Evolutionary conservation across 176 grass and related monocot genomes (phyloP).

Genomic region (Musa schizocarpa): DNA sequence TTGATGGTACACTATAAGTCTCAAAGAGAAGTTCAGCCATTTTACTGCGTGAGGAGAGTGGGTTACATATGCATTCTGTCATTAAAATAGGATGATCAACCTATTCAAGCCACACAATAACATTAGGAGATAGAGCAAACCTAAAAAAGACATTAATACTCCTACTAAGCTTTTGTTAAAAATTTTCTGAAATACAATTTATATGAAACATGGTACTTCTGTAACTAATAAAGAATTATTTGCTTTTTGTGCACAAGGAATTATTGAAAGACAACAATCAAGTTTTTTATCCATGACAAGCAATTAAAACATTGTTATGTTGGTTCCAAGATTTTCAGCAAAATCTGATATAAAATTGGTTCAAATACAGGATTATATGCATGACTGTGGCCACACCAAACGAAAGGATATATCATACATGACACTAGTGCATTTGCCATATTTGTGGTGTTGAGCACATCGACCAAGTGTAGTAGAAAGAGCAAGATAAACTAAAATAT

Average conservation of each 20-base stretch:
- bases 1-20: slow-evolving; percentile 79
- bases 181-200: too few relatives aligned
- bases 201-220: too few relatives aligned
- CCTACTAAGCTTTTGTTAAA: background rate
- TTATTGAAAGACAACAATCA: too few relatives aligned
- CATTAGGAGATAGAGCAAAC: background rate
- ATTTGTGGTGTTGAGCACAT: background rate
- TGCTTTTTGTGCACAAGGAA: too few relatives aligned
- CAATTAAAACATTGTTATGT: too few relatives aligned
- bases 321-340: too few relatives aligned
- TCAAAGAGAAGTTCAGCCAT: slow-evolving; percentile 98
- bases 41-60: slow-evolving; percentile 73
- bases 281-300: too few relatives aligned
- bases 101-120: slow-evolving; percentile 34
- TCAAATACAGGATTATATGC: too few relatives aligned
- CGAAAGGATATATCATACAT: background rate
- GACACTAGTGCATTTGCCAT: background rate
- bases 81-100: slow-evolving; percentile 95
- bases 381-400: background rate
- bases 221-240: too few relatives aligned
- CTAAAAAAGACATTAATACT: background rate
- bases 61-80: slow-evolving; percentile 95
- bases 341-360: too few relatives aligned
- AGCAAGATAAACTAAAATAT: background rate
- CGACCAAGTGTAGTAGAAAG: background rate